Conservation (phyloP, 768 basidiomycete genomes). For the Austroboletus eburneus region DNA sequence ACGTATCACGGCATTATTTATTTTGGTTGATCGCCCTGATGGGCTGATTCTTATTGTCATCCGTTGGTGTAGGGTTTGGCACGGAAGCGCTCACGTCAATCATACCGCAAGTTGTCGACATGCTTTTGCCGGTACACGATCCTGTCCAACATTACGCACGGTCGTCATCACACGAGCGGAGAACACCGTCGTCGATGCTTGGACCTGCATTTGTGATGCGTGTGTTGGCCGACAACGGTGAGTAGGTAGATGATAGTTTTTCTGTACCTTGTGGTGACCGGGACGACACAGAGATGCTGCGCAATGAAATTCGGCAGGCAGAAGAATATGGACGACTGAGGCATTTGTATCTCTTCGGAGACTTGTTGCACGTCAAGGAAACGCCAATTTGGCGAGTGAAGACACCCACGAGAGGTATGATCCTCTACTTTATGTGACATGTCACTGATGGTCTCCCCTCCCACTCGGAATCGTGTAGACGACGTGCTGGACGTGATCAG, state of each 20-base stretch:
- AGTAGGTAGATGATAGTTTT: background rate
- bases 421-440: background rate
- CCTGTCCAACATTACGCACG: background rate
- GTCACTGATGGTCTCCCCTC: background rate
- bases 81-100: conserved; percentile 7
- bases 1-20: background rate
- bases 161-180: background rate
- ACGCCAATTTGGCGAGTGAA: conserved; percentile 9
- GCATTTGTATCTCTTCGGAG: conserved; percentile 14
- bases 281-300: conserved; percentile 12
- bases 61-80: conserved; percentile 7
- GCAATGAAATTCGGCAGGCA: conserved; percentile 15
- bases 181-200: conserved; percentile 7
- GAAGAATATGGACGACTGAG: conserved; percentile 12
- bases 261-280: background rate
- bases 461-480: background rate
- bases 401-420: conserved; percentile 11
- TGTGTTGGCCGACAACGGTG: conserved; percentile 10
- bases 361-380: conserved; percentile 5
- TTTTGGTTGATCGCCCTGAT: no score
- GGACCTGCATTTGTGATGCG: conserved; percentile 16
- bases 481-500: conserved; percentile 7
- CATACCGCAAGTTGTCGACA: conserved; percentile 8
- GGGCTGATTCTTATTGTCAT: background rate
- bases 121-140: conserved; percentile 9